A percentile compares a stretch with the other conserved stretches of the same genome.
phyloP scores from a whole-genome alignment of 306 rosid genomes.

The Trichosanthes truncata region DNA sequence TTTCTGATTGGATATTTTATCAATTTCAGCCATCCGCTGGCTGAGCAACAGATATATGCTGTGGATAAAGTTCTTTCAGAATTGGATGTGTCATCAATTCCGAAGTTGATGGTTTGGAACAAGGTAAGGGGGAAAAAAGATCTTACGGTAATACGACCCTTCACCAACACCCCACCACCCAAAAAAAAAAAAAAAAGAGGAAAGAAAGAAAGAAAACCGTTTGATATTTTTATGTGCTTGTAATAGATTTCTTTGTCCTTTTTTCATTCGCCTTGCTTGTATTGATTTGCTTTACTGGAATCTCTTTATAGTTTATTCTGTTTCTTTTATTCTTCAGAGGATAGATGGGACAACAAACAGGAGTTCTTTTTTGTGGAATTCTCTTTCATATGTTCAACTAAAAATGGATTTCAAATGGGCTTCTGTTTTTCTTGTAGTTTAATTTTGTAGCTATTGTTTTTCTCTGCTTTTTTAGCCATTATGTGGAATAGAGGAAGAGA shows the following conservation, averaged over 20 bases:
- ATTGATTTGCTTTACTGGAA: not conserved
- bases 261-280: not conserved
- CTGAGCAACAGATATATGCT: slow-evolving; percentile 89
- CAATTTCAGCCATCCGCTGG: slow-evolving; percentile 79
- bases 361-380: not conserved
- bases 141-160: not conserved
- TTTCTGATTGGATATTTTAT: slow-evolving; percentile 27
- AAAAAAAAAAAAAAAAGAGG: too few species aligned
- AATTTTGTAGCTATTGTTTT: not conserved
- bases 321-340: slow-evolving; percentile 8
- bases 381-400: not conserved
- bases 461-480: not conserved
- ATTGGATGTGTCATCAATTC: slow-evolving; percentile 66
- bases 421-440: not conserved
- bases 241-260: not conserved
- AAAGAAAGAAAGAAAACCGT: not conserved
- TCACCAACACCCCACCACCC: not conserved
- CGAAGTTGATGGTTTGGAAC: slow-evolving; percentile 95
- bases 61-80: slow-evolving; percentile 90
- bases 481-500: not conserved
- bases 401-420: not conserved
- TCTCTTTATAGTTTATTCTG: not conserved
- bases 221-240: not conserved
- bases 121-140: slow-evolving; percentile 36
- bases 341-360: not conserved